Conservation (phyloP, 805 yeast genomes). For the Suhomyces emberorum region DNA sequence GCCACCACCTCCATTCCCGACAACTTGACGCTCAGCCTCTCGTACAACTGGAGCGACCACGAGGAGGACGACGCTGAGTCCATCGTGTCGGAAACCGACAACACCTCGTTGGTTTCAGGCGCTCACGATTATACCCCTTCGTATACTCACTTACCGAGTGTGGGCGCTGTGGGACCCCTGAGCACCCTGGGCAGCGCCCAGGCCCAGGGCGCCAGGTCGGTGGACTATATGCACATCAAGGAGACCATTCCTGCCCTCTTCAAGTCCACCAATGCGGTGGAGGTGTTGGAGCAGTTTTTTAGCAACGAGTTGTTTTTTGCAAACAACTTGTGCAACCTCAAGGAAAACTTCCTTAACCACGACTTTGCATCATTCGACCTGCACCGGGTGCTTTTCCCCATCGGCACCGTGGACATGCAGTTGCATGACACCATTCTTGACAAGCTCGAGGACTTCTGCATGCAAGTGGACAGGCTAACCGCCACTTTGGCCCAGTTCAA, state of each 20-base stretch:
- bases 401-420: slow-evolving; percentile 1
- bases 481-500: slow-evolving; percentile 9
- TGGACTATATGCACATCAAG: background rate
- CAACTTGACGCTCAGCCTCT: slow-evolving; percentile 3
- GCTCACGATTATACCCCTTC: background rate
- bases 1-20: slow-evolving; percentile 2
- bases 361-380: slow-evolving; percentile 7
- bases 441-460: slow-evolving; percentile 6
- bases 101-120: slow-evolving; percentile 1
- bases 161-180: background rate
- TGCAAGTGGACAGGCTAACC: slow-evolving; percentile 5
- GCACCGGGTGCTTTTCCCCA: slow-evolving; percentile 5
- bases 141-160: background rate
- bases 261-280: background rate
- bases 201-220: background rate
- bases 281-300: slow-evolving; percentile 9
- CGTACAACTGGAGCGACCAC: slow-evolving; percentile 9
- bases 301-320: slow-evolving; percentile 15
- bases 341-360: slow-evolving; percentile 9
- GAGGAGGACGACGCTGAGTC: slow-evolving; percentile 11
- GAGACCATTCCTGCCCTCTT: slow-evolving; percentile 8
- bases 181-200: background rate
- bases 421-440: slow-evolving; percentile 3
- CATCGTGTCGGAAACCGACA: slow-evolving; percentile 5
- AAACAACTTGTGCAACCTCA: slow-evolving; percentile 9